These are phyloP conservation scores for Raffaelea deltoideospora DNA, from an alignment of 2,329 filamentous ascomycete genomes.

Conservation along the genomic window DNA sequence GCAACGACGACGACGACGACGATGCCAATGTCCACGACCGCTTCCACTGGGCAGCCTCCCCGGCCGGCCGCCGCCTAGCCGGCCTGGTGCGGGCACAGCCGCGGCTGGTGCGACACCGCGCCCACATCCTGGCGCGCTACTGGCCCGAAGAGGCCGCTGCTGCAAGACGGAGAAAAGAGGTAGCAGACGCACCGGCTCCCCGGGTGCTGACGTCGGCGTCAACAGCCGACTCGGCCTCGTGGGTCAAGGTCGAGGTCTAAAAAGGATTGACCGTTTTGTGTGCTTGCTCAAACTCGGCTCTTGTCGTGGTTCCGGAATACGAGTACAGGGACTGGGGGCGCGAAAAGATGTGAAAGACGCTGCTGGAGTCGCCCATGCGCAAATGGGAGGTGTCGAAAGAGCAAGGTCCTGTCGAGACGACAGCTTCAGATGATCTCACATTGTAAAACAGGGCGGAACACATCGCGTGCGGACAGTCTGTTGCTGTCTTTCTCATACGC, in stretches of 20 bases:
- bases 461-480: no score
- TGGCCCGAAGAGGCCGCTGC: slow-evolving; percentile 10
- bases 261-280: background rate
- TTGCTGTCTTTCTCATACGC: no score
- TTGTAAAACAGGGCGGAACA: no score
- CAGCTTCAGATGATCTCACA: no score
- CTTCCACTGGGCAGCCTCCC: slow-evolving; percentile 50
- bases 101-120: slow-evolving; percentile 50
- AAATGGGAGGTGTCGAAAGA: no score
- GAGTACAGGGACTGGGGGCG: no score
- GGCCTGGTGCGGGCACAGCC: slow-evolving; percentile 39
- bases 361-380: no score
- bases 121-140: slow-evolving; percentile 20
- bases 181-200: background rate
- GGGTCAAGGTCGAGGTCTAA: slow-evolving; percentile 5
- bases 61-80: slow-evolving; percentile 43
- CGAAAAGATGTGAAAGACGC: no score
- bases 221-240: slow-evolving; percentile 1
- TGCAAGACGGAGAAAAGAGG: background rate
- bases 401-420: no score
- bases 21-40: slow-evolving; percentile 6
- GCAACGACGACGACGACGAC: background rate
- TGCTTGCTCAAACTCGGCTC: no score
- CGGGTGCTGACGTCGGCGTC: background rate
- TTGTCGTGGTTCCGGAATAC: no score